phyloP scores from a whole-genome alignment of 257 asterid genomes.

The Avicennia marina region DNA sequence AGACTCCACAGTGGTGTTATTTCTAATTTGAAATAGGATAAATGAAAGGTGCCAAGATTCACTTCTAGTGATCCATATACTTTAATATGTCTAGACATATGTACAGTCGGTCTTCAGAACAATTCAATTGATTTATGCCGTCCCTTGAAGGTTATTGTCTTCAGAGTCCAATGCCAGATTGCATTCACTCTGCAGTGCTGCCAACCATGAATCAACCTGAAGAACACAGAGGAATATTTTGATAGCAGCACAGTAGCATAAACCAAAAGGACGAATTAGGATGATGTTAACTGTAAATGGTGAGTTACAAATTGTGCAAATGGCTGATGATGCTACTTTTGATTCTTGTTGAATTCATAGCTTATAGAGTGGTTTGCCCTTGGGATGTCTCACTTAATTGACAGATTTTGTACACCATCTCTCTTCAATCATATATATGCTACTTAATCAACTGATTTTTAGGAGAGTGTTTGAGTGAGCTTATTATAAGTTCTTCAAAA shows the following conservation, averaged over 20 bases:
- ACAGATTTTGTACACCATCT: neutral
- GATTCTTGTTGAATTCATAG: neutral
- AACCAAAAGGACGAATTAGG: neutral
- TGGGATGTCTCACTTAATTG: neutral
- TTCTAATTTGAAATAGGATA: constrained; percentile 12
- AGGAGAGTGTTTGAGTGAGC: too few species aligned
- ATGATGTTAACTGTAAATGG: neutral
- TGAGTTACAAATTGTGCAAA: neutral
- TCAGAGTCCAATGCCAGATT: constrained; percentile 32
- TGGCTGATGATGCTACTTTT: neutral
- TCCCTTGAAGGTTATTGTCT: constrained; percentile 15
- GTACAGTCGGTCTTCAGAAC: neutral
- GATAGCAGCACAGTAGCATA: neutral
- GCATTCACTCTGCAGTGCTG: constrained; percentile 45
- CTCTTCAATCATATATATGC: neutral
- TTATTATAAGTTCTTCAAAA: too few species aligned
- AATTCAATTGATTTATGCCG: constrained; percentile 13
- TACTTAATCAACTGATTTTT: neutral
- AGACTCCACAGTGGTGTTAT: neutral
- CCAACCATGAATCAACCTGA: constrained; percentile 84
- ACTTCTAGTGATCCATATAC: neutral
- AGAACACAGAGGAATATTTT: constrained; percentile 5
- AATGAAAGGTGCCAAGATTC: constrained; percentile 6
- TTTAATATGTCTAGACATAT: constrained; percentile 6
- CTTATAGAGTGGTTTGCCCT: neutral